phyloP scores from a whole-genome alignment of 768 basidiomycete genomes.

The Boletus speciosus region DNA sequence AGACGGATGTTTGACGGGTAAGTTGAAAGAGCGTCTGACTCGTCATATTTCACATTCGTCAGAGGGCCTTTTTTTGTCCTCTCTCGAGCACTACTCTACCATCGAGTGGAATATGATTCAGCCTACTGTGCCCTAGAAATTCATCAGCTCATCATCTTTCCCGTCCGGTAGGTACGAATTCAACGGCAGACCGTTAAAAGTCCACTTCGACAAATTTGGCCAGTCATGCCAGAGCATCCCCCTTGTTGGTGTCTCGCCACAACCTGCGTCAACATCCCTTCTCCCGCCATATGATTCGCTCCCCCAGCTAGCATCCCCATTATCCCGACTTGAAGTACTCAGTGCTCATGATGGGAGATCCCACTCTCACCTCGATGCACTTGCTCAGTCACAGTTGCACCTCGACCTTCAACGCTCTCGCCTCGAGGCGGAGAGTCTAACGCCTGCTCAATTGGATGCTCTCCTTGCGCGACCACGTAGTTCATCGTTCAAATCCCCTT shows the following conservation, averaged over 20 bases:
- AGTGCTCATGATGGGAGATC: conserved; percentile 23
- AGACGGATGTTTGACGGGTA: conserved; percentile 90
- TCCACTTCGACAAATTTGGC: conserved; percentile 85
- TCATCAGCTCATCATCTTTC: conserved; percentile 6
- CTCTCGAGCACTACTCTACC: not conserved
- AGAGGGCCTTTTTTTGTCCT: not conserved
- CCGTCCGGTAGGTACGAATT: conserved; percentile 66
- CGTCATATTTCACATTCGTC: not conserved
- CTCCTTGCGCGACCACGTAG: conserved; percentile 22
- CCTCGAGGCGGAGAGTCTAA: conserved; percentile 23
- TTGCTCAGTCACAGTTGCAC: conserved; percentile 23
- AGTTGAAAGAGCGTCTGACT: conserved; percentile 24
- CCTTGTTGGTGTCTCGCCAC: conserved; percentile 22
- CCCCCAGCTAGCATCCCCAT: conserved; percentile 19
- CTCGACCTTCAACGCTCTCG: conserved; percentile 27
- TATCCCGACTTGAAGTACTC: conserved; percentile 24
- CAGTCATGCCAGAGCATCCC: conserved; percentile 33
- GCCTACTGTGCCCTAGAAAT: not conserved
- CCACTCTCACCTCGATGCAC: conserved; percentile 20
- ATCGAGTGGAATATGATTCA: not conserved
- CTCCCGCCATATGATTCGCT: conserved; percentile 22
- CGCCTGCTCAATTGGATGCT: conserved; percentile 28
- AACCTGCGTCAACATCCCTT: conserved; percentile 10
- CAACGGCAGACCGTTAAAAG: conserved; percentile 82
- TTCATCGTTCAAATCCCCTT: conserved; percentile 26